These are phyloP conservation scores for Mycosphaerella sp. DNA, from an alignment of 2,329 filamentous ascomycete species.

Conservation along the genomic window DNA sequence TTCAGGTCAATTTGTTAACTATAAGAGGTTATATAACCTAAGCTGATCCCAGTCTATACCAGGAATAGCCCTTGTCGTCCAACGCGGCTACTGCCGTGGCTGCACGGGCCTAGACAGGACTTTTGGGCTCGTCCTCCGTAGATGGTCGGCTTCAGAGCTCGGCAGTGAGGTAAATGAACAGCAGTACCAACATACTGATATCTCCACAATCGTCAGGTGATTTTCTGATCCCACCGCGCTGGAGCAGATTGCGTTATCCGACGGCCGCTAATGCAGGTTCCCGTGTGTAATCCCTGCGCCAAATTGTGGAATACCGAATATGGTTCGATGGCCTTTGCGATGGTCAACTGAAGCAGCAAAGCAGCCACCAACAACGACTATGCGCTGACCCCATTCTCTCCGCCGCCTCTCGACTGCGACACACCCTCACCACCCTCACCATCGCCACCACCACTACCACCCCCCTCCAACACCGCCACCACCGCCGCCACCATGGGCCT, in stretches of 20 bases:
- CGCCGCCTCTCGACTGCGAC: neutral
- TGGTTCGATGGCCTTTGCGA: neutral
- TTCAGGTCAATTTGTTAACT: too few species aligned
- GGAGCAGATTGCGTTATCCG: neutral
- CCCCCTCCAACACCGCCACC: neutral
- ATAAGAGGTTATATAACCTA: too few species aligned
- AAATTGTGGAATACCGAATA: neutral
- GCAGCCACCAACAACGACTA: neutral
- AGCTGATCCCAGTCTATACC: too few species aligned
- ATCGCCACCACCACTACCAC: neutral
- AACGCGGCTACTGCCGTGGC: too few species aligned
- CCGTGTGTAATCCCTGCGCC: too few species aligned
- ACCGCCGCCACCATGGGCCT: constrained; percentile 23
- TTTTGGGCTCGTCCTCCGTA: too few species aligned
- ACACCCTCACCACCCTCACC: neutral
- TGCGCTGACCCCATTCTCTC: neutral
- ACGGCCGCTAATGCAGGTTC: neutral
- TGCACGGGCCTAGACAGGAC: too few species aligned
- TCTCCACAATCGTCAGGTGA: neutral
- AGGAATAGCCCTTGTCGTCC: too few species aligned
- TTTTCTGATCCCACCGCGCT: neutral
- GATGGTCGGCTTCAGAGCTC: neutral
- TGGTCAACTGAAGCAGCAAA: neutral
- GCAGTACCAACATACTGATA: too few species aligned
- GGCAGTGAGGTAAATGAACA: constrained; percentile 12